Evolutionary conservation across 1,139 yeast genomes (phyloP).

Genomic region (Candida buenavistaensis): DNA sequence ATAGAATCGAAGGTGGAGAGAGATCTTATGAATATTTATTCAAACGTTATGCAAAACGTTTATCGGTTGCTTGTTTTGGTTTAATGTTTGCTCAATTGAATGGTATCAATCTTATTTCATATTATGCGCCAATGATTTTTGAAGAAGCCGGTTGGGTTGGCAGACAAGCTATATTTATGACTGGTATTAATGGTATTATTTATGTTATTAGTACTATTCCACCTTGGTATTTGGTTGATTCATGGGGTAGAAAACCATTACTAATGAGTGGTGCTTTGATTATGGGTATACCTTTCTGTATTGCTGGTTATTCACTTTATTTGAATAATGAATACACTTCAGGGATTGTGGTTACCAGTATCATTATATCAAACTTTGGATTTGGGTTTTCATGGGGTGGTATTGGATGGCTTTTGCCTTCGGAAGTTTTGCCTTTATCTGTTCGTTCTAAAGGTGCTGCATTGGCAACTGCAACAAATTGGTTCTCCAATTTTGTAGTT

Average conservation of each 20-base stretch:
- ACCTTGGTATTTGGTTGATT: constrained; percentile 74
- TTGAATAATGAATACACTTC: constrained; percentile 65
- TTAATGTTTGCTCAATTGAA: constrained; percentile 91
- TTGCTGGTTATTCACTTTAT: constrained; percentile 67
- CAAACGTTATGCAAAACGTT: constrained; percentile 63
- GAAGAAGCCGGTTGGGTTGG: constrained; percentile 97
- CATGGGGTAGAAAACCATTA: constrained; percentile 88
- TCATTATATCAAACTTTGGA: constrained; percentile 77
- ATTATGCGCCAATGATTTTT: constrained; percentile 91
- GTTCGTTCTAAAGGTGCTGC: constrained; percentile 95
- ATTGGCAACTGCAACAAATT: constrained; percentile 85
- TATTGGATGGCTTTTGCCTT: constrained; percentile 83
- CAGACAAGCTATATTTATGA: constrained; percentile 83
- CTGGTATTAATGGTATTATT: constrained; percentile 82
- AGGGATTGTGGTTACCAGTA: constrained; percentile 68
- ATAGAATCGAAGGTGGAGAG: constrained; percentile 72
- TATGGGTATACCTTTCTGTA: constrained; percentile 71
- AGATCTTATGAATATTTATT: constrained; percentile 68
- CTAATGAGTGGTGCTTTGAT: constrained; percentile 72
- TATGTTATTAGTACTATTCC: constrained; percentile 78
- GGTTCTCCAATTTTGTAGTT: constrained; percentile 92
- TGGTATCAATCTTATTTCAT: constrained; percentile 90
- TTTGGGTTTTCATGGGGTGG: constrained; percentile 95
- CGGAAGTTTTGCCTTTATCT: constrained; percentile 82
- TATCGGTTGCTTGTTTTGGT: constrained; percentile 88